Evolutionary conservation across 2,329 filamentous ascomycete genomes (phyloP), one percentile per base, ranked within the genome.

Genomic region (Orbilia javanica): DNA sequence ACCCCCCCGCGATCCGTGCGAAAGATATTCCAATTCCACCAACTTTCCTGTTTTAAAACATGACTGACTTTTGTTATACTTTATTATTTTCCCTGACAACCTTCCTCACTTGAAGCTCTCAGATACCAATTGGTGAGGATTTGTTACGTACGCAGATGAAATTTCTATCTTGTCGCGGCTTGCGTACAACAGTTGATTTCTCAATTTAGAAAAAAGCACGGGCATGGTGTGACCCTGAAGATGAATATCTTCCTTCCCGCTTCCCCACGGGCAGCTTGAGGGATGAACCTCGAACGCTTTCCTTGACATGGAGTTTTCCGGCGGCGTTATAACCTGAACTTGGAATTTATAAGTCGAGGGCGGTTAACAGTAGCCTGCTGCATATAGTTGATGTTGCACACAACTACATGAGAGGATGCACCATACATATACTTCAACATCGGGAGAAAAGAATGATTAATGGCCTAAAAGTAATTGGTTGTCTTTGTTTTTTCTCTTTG

Each of bases 1-100:
- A 22, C 27, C 63, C 53, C 64, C 71, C 71, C 64, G 71, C 53
- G 44, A 75, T 55, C 71, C 71, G 71, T 75, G 71, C 71, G 71
- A 75, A 48, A 68, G 34, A 60, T 39, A 39, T 36, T 36, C 8
- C 15, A 65, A 11, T 44, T 34, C 11, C 62, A 57, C 36, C 29
- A 15, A 15, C 36, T 39, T 39, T 39, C n/a, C n/a, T 1, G 8
- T 39, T 39, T 39, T 3, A 3, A 39, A 39, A 1, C 36, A 8
- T 15, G n/a, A 39, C 11, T 39, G 13, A 36, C 2, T 10, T 36
- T 5, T 5, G 7, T 10, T 36, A 36, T 5, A 36, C n/a, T n/a
- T n/a, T n/a, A 4, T 44, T 18, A n/a, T 48, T 39, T 67, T 57
- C 46, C 18, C 39, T 48, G 50, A 42, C 39, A 18, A 22, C n/a